Evolutionary conservation across 2,329 filamentous ascomycete species (phyloP), one percentile per base, ranked within the genome.

Genomic region (Trichophyton rubrum): DNA sequence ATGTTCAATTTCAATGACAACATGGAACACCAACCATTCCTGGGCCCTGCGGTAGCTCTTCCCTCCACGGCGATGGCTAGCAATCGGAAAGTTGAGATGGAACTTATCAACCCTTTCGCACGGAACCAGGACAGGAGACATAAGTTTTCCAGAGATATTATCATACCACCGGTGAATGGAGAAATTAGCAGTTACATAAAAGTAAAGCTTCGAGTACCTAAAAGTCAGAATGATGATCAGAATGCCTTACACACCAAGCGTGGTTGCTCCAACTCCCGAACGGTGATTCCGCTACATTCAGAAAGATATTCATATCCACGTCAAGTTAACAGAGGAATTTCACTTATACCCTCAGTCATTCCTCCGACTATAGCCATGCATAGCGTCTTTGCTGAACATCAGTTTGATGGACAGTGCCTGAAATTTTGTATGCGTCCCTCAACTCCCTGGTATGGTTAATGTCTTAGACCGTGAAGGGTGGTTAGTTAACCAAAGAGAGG

Each of bases 171-270:
- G 2, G 15, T 35, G 27, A 27, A 22, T 38, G 58, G 58, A 27
- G 30, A 53, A 33, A 55, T 62, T 35, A 62, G 62, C 58, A 60
- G 61, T 8, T 61, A 61, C n/a, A 40, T 62, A 30, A 62, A 62
- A 55, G 59, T 62, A 38, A 51, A 27, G 11, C 38, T 62, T 24
- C n/a, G 33, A 6, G 15, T 35, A 55, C 15, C 49, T 24, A 53
- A 53, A 13, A 11, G 8, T 30, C 49, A 17, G 22, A 13, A n/a
- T 13, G 9, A 20, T 17, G 40, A 22, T 17, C 15, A 6, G 11
- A 30, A 38, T 3, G 3, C 13, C 17, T 17, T 13, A 40, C 6
- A 6, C 20, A 4, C 24, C 6, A 57, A 57, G 22, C 55, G 55
- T 57, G 33, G 30, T 20, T 38, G 30, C 27, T 57, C 55, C 13